Evolutionary conservation across 768 basidiomycete genomes (phyloP).

Genomic region (Pleurotus citrinopileatus): DNA sequence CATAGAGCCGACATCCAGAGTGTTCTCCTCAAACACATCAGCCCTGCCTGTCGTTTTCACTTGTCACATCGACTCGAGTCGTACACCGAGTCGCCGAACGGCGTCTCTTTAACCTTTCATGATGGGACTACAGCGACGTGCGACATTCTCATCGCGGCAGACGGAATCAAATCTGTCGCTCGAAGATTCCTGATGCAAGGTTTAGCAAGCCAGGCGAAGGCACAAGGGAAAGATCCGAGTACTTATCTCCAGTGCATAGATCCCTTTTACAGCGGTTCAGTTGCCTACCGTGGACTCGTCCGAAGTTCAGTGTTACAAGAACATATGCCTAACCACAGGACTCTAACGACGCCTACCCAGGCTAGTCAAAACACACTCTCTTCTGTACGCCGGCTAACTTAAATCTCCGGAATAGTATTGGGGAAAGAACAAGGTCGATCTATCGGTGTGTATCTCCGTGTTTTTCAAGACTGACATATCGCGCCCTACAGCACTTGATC

Average conservation of each 20-base stretch:
- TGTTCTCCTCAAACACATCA: conserved; percentile 34
- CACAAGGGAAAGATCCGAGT: conserved; percentile 6
- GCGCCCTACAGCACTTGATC: conserved; percentile 39
- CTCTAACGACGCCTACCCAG: conserved; percentile 21
- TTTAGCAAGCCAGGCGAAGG: not conserved
- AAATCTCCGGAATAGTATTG: conserved; percentile 17
- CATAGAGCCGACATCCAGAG: conserved; percentile 47
- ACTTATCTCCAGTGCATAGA: conserved; percentile 18
- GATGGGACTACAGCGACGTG: conserved; percentile 23
- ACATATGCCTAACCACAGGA: conserved; percentile 27
- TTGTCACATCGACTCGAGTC: conserved; percentile 38
- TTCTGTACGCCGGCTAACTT: not conserved
- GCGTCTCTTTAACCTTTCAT: conserved; percentile 23
- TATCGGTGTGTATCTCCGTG: not conserved
- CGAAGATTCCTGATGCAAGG: conserved; percentile 8
- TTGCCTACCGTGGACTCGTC: conserved; percentile 34
- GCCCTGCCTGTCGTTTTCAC: conserved; percentile 26
- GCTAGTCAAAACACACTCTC: conserved; percentile 13
- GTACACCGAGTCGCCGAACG: conserved; percentile 22
- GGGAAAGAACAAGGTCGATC: conserved; percentile 24
- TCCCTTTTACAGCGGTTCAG: conserved; percentile 31
- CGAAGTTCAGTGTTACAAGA: conserved; percentile 20
- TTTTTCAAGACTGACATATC: not conserved
- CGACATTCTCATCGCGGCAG: conserved; percentile 38
- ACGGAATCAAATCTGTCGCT: conserved; percentile 31